These are phyloP conservation scores for Dorcoceras hygrometricum DNA, from an alignment of 257 asterid genomes.

Conservation along the genomic window DNA sequence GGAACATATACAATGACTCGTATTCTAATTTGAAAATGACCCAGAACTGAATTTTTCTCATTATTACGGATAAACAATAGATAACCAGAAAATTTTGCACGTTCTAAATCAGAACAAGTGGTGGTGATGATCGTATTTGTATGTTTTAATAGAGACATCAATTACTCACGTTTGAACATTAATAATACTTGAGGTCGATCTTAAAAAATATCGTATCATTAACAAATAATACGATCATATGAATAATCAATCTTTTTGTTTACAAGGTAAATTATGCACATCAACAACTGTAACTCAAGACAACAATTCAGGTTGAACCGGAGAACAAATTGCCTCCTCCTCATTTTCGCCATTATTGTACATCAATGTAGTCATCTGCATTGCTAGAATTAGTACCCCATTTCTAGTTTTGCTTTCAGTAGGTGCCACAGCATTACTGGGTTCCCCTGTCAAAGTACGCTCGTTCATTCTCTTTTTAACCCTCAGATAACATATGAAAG, in stretches of 20 bases:
- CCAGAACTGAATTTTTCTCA: too few species aligned
- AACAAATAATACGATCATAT: neutral
- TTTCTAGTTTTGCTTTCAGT: constrained; percentile 32
- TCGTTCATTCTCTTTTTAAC: neutral
- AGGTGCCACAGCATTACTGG: constrained; percentile 27
- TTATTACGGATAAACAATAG: too few species aligned
- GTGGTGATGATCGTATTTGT: too few species aligned
- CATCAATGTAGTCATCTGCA: constrained; percentile 22
- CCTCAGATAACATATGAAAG: neutral
- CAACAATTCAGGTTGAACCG: neutral
- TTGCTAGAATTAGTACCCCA: constrained; percentile 31
- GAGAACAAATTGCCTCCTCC: neutral
- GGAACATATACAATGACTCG: too few species aligned
- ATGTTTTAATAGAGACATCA: too few species aligned
- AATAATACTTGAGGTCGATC: too few species aligned
- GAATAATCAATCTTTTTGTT: neutral
- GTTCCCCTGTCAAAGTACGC: constrained; percentile 43
- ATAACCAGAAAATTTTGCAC: too few species aligned
- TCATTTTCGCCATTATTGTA: constrained; percentile 21
- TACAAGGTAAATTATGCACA: neutral
- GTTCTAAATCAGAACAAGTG: too few species aligned
- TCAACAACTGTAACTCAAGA: neutral
- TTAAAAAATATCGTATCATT: neutral
- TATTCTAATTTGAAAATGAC: too few species aligned
- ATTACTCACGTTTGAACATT: too few species aligned